Evolutionary conservation across 2,329 filamentous ascomycete genomes (phyloP), one percentile per base, ranked within the genome.

Genomic region (Penicillium sp.): DNA sequence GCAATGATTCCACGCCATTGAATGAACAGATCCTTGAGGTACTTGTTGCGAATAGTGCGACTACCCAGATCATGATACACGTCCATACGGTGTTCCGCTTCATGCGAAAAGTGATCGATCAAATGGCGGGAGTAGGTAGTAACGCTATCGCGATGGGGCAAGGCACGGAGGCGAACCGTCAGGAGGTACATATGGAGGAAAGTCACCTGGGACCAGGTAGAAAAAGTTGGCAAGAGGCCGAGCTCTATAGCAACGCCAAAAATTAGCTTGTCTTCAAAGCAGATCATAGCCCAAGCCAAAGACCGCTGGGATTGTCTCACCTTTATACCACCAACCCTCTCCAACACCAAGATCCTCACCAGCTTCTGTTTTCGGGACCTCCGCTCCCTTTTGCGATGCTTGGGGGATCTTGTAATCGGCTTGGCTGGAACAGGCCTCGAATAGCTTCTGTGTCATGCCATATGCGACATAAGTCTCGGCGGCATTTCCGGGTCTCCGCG

Each of bases 121-220:
- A 99, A 82, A 77, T 96, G 90, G 69, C 92, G 89, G 74, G 95
- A 91, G 87, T 92, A 96, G 56, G 85, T 83, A 59, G 85, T 82
- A 65, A 89, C 87, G 64, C 84, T 81, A 23, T 87, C 83, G 53
- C 81, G 79, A 23, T 90, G 70, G 16, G 74, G 87, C 66, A 97
- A 85, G 74, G 87, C 87, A 63, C 94, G 89, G 66, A 97, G 80
- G 55, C 92, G 89, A 46, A 90, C 89, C 54, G 90, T 89, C 58
- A 97, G 77, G 57, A 97, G 84, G 80, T 96, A 97, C 83, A 99
- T 89, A 80, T 99, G 93, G 57, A 99, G 83, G 82, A 96, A 96
- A 36, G 92, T 94, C 44, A 97, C 88, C 76, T 97, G 92, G 21
- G 92, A 90, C 94, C 94, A 99, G 55, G 90, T 93, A 71, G 88